Evolutionary conservation across 2,329 filamentous ascomycete genomes (phyloP).

Genomic region (Diaporthe sp.): DNA sequence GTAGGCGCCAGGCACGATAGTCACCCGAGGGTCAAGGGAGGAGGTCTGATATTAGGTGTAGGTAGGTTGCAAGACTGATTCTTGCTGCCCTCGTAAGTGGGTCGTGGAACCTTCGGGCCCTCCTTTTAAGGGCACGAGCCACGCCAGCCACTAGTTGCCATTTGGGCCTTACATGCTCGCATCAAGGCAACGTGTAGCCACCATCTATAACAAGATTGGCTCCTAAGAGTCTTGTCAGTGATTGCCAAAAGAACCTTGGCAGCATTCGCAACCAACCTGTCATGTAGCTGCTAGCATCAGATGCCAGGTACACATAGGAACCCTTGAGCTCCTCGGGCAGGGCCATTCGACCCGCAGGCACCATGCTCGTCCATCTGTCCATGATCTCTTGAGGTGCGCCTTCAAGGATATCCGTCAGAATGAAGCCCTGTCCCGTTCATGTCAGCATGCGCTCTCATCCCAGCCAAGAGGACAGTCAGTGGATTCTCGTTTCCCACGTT

Average conservation of each 20-base stretch:
- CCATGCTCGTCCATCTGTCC: conserved; percentile 44
- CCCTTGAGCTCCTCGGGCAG: conserved; percentile 48
- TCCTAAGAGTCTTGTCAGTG: background rate
- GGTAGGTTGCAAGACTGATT: no score
- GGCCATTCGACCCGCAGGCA: conserved; percentile 44
- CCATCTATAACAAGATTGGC: conserved; percentile 9
- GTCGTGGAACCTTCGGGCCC: no score
- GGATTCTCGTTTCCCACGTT: no score
- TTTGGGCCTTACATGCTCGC: no score
- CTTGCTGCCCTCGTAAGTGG: no score
- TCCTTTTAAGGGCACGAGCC: no score
- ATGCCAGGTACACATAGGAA: conserved; percentile 50
- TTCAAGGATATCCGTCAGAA: conserved; percentile 47
- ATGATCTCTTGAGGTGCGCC: conserved; percentile 43
- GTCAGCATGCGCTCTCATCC: background rate
- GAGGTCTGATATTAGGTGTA: no score
- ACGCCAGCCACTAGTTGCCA: no score
- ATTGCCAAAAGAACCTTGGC: background rate
- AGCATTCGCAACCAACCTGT: conserved; percentile 43
- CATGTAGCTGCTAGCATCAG: conserved; percentile 53
- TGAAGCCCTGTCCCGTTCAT: conserved; percentile 41
- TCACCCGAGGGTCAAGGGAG: no score
- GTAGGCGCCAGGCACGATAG: no score
- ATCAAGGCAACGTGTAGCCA: conserved; percentile 14
- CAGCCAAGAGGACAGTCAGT: conserved; percentile 1